These are phyloP conservation scores for Neurospora sp. DNA, from an alignment of 2,329 filamentous ascomycete species.

Conservation along the genomic window DNA sequence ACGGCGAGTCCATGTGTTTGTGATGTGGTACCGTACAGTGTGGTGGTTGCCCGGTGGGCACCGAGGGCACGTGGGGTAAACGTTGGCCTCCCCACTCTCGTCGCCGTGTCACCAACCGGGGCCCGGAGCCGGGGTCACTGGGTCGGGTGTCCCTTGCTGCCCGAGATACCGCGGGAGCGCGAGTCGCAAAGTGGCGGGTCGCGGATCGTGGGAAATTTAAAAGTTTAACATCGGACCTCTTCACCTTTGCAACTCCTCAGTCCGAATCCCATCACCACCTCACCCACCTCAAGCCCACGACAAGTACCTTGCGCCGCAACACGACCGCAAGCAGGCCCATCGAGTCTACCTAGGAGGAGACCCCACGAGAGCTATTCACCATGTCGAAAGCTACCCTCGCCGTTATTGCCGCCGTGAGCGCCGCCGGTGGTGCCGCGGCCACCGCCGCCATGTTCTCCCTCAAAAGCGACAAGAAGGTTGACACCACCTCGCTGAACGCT, in stretches of 20 bases:
- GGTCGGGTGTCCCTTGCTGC: neutral
- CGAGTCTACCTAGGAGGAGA: neutral
- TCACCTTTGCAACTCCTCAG: neutral
- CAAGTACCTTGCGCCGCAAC: neutral
- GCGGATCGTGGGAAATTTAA: neutral
- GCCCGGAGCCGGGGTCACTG: neutral
- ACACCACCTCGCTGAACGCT: constrained; percentile 21
- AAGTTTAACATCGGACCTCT: neutral
- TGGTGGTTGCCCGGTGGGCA: neutral
- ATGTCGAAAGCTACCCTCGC: constrained; percentile 77
- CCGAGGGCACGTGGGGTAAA: neutral
- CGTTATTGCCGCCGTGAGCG: constrained; percentile 65
- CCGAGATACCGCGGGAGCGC: neutral
- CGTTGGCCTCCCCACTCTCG: neutral
- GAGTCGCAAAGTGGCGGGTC: neutral
- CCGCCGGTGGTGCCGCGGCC: constrained; percentile 64
- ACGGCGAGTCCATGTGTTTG: neutral
- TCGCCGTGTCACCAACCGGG: neutral
- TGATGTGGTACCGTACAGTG: neutral
- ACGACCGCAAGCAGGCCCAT: neutral
- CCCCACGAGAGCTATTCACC: constrained; percentile 16
- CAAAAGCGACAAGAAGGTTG: constrained; percentile 35
- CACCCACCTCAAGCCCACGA: neutral
- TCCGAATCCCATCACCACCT: neutral
- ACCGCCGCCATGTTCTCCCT: constrained; percentile 60